Evolutionary conservation across 352 stramenopile genomes (phyloP).

Genomic region (Globisporangium alternatum): DNA sequence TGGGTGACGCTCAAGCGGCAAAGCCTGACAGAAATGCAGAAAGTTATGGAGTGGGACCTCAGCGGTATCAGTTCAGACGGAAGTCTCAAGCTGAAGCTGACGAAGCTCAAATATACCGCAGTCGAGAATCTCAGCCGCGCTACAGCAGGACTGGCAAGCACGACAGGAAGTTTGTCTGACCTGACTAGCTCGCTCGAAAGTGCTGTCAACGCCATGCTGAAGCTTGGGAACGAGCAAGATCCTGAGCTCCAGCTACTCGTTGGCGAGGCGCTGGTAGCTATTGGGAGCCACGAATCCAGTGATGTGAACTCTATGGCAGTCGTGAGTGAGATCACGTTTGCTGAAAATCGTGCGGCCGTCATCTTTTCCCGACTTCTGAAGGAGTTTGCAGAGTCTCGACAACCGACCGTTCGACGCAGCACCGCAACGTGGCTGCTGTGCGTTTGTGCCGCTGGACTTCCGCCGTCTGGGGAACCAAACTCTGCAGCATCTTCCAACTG

Average conservation of each 20-base stretch:
- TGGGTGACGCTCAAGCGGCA: constrained; percentile 36
- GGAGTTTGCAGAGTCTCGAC: constrained; percentile 36
- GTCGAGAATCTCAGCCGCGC: constrained; percentile 38
- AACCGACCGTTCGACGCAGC: constrained; percentile 45
- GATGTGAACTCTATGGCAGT: constrained; percentile 1
- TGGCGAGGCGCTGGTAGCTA: constrained; percentile 48
- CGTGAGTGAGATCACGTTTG: constrained; percentile 3
- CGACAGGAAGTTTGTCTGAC: not conserved
- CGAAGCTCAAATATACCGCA: constrained; percentile 33
- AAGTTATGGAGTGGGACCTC: constrained; percentile 43
- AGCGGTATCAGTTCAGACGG: constrained; percentile 38
- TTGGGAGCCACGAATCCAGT: constrained; percentile 39
- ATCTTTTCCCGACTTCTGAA: constrained; percentile 43
- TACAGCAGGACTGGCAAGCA: constrained; percentile 27
- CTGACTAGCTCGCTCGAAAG: constrained; percentile 20
- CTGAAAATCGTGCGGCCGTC: constrained; percentile 28
- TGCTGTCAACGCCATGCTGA: constrained; percentile 23
- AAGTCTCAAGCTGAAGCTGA: constrained; percentile 36
- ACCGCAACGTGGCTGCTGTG: constrained; percentile 66
- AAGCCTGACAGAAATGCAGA: constrained; percentile 25
- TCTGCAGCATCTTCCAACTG: constrained; percentile 22
- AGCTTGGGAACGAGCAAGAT: constrained; percentile 24
- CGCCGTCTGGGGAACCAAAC: not conserved
- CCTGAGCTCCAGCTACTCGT: constrained; percentile 53
- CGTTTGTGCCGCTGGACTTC: constrained; percentile 52